Base-by-base conservation (phyloP, 345 rosid genomes). In the Eucalyptus tenuipes region DNA sequence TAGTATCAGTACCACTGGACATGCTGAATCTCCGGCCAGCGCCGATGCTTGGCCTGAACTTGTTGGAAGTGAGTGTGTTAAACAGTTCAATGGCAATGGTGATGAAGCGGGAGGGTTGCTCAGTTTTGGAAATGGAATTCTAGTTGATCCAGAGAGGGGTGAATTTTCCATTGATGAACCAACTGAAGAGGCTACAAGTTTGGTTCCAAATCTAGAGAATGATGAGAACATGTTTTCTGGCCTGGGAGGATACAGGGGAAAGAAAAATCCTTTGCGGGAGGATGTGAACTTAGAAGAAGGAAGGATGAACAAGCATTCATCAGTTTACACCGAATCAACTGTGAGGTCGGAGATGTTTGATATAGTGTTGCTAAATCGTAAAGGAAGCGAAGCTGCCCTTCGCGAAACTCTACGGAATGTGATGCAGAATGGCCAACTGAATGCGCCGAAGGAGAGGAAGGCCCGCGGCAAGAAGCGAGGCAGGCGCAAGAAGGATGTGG, bases 21-120 rank as follows among this genome's bases (percentile, higher is more conserved):
- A 31, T 64, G 90, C 89, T 18, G 94, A 93, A 87, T 93, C 94
- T 87, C 92, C 89, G 0, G 90, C 87, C 44, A 93, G 94, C 45
- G 87, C 61, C 84, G 61, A 82, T 22, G 75, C 57, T 55, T 85
- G 92, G 82, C 92, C 92, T 33, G 92, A 90, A 81, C 91, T 91
- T 88, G 87, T 44, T 29, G 91, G 92, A 20, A 90, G 90, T 64
- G 91, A 92, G 40, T 92, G 93, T 55, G 90, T 86, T 61, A 86
- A 90, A 90, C 94, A 92, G 86, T 93, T 93, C 86, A 93, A 90
- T 84, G 93, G 88, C 90, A 93, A 94, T 75, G 89, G 93, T 80
- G 95, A 93, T 88, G 96, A 94, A 91, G 96, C 90, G 1, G 93
- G 94, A 61, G 93, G 90, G 90, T 93, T 93, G 88, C 91, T 93